Base-by-base conservation (phyloP, 2,329 filamentous ascomycete species). In the Fusarium mangiferae region DNA sequence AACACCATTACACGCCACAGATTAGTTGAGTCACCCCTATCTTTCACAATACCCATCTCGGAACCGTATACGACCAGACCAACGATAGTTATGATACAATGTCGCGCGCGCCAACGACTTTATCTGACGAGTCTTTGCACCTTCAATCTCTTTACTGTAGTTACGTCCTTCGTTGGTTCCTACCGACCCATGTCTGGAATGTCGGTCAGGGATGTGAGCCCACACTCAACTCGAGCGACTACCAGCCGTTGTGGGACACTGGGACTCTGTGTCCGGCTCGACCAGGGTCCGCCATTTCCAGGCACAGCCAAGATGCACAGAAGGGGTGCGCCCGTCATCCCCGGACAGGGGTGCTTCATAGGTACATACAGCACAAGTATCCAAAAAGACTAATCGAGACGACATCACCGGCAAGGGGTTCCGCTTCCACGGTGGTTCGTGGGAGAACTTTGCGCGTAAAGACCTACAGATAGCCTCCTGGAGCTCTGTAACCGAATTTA, bases 161-260 rank as follows among this genome's bases (percentile, higher is more conserved):
- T 71, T 71, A 71, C 75, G 78, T 80, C 78, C 78, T 80, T 80
- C 77, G 75, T 72, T 77, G 74, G 61, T 57, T 69, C 68, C 55
- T 66, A 68, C 44, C 56, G 57, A 60, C 71, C 78, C 78, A 78
- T 75, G 59, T 39, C 39, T 67, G 68, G 74, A 80, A 78, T 78
- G 78, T 80, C 78, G 78, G 78, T 78, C 78, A 80, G 78, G 78
- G 78, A 79, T 79, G 66, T 73, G 67, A 72, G 70, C 54, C 74
- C 76, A 77, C 78, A 62, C 63, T 61, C 64, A 59, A 55, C 39
- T 56, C 55, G 52, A 61, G 51, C 65, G 63, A 75, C 52, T 45
- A 57, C 72, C 73, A 62, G 66, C 69, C 61, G 65, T 61, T 75
- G 70, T 73, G 71, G 76, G 63, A 75, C 74, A 62, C 73, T 67